These are phyloP conservation scores for Lactarius sp. DNA, from an alignment of 768 basidiomycete genomes.

Conservation along the genomic window DNA sequence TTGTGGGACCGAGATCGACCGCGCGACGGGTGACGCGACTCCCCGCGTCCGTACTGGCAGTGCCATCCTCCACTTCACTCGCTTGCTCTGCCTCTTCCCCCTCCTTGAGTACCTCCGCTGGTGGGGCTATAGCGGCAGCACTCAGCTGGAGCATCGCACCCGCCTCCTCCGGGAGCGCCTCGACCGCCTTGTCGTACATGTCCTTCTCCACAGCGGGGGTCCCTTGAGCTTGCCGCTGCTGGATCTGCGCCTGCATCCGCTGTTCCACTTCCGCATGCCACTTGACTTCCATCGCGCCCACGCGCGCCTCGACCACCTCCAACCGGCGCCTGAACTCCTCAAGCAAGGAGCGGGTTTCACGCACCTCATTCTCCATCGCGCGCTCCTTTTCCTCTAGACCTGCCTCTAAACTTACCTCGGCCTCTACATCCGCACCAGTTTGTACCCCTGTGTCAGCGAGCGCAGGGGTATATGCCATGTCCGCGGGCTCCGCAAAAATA, in stretches of 20 bases:
- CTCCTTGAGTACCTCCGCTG: background rate
- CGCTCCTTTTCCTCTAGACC: conserved; percentile 22
- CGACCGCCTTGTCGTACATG: background rate
- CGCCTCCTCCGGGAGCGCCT: background rate
- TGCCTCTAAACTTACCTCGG: background rate
- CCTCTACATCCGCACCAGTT: background rate
- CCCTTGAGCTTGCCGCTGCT: background rate
- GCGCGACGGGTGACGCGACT: background rate
- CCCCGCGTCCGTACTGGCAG: too few relatives aligned
- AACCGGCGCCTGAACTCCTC: conserved; percentile 32
- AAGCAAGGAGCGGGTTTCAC: conserved; percentile 28
- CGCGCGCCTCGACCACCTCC: conserved; percentile 31
- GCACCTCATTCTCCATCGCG: conserved; percentile 28
- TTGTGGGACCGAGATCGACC: conserved; percentile 22
- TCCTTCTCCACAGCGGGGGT: too few relatives aligned
- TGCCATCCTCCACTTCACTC: background rate
- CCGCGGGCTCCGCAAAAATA: conserved; percentile 27
- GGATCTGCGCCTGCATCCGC: background rate
- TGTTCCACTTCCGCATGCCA: conserved; percentile 10
- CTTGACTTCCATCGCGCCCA: conserved; percentile 30
- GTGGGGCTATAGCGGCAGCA: background rate
- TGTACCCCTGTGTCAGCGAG: background rate
- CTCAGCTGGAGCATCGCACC: background rate
- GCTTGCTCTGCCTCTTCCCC: background rate
- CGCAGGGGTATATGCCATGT: background rate